Conservation (phyloP, 495 filamentous ascomycete genomes). For the Delitschia confertaspora region DNA sequence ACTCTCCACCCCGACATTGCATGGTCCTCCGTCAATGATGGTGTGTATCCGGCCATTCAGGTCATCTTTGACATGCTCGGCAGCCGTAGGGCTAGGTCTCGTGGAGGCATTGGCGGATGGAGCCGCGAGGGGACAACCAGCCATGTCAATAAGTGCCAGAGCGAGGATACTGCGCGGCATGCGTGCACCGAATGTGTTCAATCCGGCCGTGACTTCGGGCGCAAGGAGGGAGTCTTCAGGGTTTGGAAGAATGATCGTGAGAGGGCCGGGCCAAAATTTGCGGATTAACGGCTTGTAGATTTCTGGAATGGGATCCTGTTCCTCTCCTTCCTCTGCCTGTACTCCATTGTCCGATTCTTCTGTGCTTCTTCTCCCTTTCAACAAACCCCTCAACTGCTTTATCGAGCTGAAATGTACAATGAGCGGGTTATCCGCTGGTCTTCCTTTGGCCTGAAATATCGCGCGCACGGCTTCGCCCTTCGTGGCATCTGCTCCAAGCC, state of each 20-base stretch:
- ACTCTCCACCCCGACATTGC: slow-evolving; percentile 84
- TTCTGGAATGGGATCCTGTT: slow-evolving; percentile 51
- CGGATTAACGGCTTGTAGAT: slow-evolving; percentile 77
- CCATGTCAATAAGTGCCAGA: slow-evolving; percentile 67
- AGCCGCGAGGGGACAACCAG: slow-evolving; percentile 75
- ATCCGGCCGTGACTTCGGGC: slow-evolving; percentile 75
- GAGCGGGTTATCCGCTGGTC: slow-evolving; percentile 88
- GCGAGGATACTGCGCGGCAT: slow-evolving; percentile 83
- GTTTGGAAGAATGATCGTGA: slow-evolving; percentile 84
- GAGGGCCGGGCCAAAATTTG: slow-evolving; percentile 86
- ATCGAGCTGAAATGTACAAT: slow-evolving; percentile 87
- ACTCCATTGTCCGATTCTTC: slow-evolving; percentile 30
- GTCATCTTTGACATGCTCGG: slow-evolving; percentile 80
- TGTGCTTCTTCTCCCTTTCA: too few species aligned
- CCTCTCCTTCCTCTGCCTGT: slow-evolving; percentile 24
- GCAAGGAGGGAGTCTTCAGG: slow-evolving; percentile 61
- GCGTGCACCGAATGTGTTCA: slow-evolving; percentile 78
- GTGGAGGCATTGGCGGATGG: slow-evolving; percentile 93
- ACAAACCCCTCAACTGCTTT: slow-evolving; percentile 60
- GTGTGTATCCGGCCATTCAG: slow-evolving; percentile 73
- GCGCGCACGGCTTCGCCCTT: slow-evolving; percentile 72
- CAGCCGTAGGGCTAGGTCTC: slow-evolving; percentile 80
- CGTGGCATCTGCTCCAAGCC: slow-evolving; percentile 89
- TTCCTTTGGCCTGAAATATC: slow-evolving; percentile 83
- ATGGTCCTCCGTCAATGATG: slow-evolving; percentile 83